Evolutionary conservation across 805 yeast species (phyloP).

Genomic region (Lachancea quebecensis): DNA sequence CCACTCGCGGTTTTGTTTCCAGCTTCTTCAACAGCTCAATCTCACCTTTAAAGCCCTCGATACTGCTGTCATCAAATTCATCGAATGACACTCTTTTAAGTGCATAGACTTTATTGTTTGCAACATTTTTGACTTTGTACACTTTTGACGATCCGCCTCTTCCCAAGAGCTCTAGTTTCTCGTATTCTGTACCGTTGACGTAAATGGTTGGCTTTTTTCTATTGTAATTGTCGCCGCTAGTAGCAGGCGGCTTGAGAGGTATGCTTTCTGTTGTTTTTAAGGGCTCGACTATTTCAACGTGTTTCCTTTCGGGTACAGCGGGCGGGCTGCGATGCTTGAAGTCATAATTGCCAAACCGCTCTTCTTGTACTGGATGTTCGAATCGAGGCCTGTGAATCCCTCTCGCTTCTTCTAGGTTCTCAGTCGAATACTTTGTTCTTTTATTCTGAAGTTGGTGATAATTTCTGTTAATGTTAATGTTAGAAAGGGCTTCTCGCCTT

Average conservation of each 20-base stretch:
- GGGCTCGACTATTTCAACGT: slow-evolving; percentile 17
- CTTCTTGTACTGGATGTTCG: not conserved
- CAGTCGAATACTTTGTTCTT: not conserved
- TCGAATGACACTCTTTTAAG: slow-evolving; percentile 75
- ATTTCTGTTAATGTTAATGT: slow-evolving; percentile 21
- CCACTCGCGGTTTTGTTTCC: slow-evolving; percentile 61
- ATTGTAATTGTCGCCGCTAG: not conserved
- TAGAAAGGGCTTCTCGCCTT: slow-evolving; percentile 26
- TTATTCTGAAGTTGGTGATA: slow-evolving; percentile 1
- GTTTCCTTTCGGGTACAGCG: slow-evolving; percentile 1
- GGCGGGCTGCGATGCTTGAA: slow-evolving; percentile 4
- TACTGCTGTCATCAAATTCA: slow-evolving; percentile 68
- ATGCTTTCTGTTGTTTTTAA: slow-evolving; percentile 2
- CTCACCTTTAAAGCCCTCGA: slow-evolving; percentile 82
- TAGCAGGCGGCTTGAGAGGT: slow-evolving; percentile 6
- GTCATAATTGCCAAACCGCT: not conserved
- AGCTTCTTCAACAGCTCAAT: slow-evolving; percentile 64
- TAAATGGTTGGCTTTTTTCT: slow-evolving; percentile 19
- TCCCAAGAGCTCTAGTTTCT: slow-evolving; percentile 71
- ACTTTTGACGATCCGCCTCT: slow-evolving; percentile 92
- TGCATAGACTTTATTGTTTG: slow-evolving; percentile 58
- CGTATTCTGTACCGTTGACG: slow-evolving; percentile 61
- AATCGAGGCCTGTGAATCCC: not conserved
- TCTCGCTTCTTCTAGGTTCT: not conserved
- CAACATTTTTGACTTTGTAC: slow-evolving; percentile 57